These are phyloP conservation scores for Carpinus viminea DNA, from an alignment of 306 rosid species.

Conservation along the genomic window DNA sequence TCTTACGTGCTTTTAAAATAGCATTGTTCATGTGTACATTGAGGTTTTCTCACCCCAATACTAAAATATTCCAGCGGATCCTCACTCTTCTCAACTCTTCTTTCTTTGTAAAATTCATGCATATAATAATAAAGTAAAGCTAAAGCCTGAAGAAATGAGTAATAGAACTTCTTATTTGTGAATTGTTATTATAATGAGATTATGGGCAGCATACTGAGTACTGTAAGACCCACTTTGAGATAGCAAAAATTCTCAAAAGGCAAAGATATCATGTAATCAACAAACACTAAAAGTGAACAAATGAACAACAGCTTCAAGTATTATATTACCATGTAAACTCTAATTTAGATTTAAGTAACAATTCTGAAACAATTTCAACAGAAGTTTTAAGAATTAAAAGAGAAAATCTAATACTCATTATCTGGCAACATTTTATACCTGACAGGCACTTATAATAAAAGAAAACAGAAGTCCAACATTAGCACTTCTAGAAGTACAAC, in stretches of 20 bases:
- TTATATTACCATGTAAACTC: neutral
- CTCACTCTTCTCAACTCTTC: neutral
- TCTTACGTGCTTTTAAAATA: too few species aligned
- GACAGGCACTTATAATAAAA: neutral
- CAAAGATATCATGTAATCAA: neutral
- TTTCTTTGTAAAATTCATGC: neutral
- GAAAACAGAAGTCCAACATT: neutral
- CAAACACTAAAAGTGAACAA: neutral
- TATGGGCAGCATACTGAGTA: neutral
- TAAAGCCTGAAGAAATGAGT: neutral
- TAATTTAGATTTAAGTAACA: neutral
- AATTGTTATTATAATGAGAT: neutral
- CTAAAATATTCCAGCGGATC: neutral
- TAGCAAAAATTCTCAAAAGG: neutral
- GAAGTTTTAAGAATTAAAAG: neutral
- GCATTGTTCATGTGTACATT: neutral
- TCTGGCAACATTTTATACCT: neutral
- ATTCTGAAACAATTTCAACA: neutral
- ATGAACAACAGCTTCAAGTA: neutral
- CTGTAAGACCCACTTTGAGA: neutral
- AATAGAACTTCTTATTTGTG: neutral
- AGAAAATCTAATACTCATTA: neutral
- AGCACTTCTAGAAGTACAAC: neutral
- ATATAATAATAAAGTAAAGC: neutral
- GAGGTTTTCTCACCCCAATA: neutral